Evolutionary conservation across 73 alveolate species (phyloP), one percentile per base, ranked within the genome.

Genomic region (Paramecium pentaurelia): DNA sequence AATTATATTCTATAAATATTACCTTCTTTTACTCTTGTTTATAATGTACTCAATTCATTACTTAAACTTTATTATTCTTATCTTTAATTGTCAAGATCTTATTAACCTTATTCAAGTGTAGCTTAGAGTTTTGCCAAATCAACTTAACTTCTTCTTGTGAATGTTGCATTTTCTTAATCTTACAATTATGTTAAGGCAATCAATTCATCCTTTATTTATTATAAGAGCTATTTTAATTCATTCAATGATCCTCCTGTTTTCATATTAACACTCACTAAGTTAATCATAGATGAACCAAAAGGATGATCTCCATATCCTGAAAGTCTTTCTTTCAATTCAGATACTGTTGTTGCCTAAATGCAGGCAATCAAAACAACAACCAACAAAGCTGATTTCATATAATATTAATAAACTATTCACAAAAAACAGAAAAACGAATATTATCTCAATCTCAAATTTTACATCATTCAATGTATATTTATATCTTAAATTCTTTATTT

Each of bases 81-180:
- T 75, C 88, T 75, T 75, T 75, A 16, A 22, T 75, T 75, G 28
- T 75, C 88, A 30, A 75, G 60, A 75, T 75, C 88, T 30, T 34
- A 36, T 75, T 75, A 38, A 75, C 40, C 88, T 75, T 75, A 38
- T 75, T 75, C 88, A 38, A 75, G 60, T 30, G 60, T 38, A 1
- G 88, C 88, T 42, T 75, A 38, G n/a, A 75, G 47, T 42, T 75
- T 75, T 3, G 88, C 88, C 36, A 75, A 18, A 38, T 75, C 88
- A 6, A 75, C 88, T 75, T 75, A 42, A n/a, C 88, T 75, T 75
- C 47, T 75, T 75, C 88, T 75, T 18, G 88, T 75, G 70, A 38
- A 38, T 22, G 60, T 25, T 22, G 58, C 88, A 75, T 11, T 22
- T 75, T 75, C 58, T 75, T 75, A 75, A 38, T 75, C 88, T 25